Evolutionary conservation across 176 grass and related monocot species (phyloP), one percentile per base, ranked within the genome.

Genomic region (Elaeis guineensis): DNA sequence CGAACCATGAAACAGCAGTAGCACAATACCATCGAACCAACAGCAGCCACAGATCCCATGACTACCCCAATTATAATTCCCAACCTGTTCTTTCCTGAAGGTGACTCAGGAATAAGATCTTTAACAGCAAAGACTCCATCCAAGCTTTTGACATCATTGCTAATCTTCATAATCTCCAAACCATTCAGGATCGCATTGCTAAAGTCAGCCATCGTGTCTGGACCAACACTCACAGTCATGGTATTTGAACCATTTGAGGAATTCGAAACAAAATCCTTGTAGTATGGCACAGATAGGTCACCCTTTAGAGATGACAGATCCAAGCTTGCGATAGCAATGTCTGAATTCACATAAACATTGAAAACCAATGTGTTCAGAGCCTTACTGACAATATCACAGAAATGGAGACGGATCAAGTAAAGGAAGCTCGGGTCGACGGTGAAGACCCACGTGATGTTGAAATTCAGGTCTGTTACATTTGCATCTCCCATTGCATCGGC

Each of bases 391-490:
- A 97, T 91, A 76, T 97, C 92, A 51, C 92, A 97, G 70, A 97
- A 97, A 73, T 97, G 92, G 63, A 91, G 81, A 61, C 92, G 75
- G 29, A 91, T 73, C 52, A 97, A 68, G 54, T 97, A 90, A 51
- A 50, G 60, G 15, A 89, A 97, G 23, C 7, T 32, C 1, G 12
- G 72, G 21, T 91, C 81, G 0, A 97, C 80, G 0, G 51, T 21
- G 66, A 97, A 91, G 71, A 88, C 69, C 92, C 87, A 97, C 50
- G 92, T 97, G 76, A 97, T 90, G 60, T 88, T 97, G 54, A 89
- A 85, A 35, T 52, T 15, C 5, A 67, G 55, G 17, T 66, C 55
- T n/a, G 66, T 77, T 2, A 54, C 52, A 16, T 75, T 85, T 67
- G 83, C 55, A 19, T 44, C 58, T 26, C 62, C 70, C 78, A 97